These are phyloP conservation scores for Tricholoma matsutake DNA, from an alignment of 768 basidiomycete species.

Conservation along the genomic window DNA sequence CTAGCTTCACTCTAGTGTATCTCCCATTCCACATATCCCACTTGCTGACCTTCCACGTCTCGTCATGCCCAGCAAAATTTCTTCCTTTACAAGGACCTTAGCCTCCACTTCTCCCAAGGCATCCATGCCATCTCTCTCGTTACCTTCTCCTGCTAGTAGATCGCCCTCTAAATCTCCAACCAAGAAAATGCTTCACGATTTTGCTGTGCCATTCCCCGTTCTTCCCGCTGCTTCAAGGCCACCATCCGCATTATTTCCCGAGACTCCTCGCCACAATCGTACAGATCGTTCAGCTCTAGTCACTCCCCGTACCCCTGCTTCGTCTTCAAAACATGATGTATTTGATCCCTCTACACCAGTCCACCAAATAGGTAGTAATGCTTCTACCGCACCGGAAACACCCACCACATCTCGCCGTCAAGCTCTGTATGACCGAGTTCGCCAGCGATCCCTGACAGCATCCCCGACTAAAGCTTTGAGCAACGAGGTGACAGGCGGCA, in stretches of 20 bases:
- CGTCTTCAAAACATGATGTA: conserved; percentile 28
- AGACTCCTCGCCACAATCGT: conserved; percentile 55
- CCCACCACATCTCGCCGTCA: conserved; percentile 74
- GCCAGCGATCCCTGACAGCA: conserved; percentile 63
- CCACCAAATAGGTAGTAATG: conserved; percentile 54
- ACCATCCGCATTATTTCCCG: conserved; percentile 50
- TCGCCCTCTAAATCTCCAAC: conserved; percentile 33
- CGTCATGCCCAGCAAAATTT: conserved; percentile 48
- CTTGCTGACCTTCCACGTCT: conserved; percentile 64
- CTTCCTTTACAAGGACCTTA: conserved; percentile 66
- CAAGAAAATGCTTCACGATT: conserved; percentile 19
- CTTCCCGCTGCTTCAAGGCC: conserved; percentile 38
- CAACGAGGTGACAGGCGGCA: conserved; percentile 38
- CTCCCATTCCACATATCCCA: conserved; percentile 56
- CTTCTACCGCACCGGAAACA: conserved; percentile 59
- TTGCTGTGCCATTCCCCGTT: conserved; percentile 49
- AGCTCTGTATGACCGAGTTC: conserved; percentile 79
- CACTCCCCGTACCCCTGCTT: conserved; percentile 47
- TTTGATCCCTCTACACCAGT: conserved; percentile 64
- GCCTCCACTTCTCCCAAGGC: conserved; percentile 75
- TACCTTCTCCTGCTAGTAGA: conserved; percentile 39
- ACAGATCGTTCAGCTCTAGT: conserved; percentile 37
- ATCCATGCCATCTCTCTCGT: conserved; percentile 38
- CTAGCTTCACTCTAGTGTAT: conserved; percentile 49
- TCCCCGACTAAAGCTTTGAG: conserved; percentile 62